A percentile compares a stretch with the other conserved stretches of the same genome.
phyloP scores from a whole-genome alignment of 352 stramenopile genomes.

The Globisporangium nagaii region DNA sequence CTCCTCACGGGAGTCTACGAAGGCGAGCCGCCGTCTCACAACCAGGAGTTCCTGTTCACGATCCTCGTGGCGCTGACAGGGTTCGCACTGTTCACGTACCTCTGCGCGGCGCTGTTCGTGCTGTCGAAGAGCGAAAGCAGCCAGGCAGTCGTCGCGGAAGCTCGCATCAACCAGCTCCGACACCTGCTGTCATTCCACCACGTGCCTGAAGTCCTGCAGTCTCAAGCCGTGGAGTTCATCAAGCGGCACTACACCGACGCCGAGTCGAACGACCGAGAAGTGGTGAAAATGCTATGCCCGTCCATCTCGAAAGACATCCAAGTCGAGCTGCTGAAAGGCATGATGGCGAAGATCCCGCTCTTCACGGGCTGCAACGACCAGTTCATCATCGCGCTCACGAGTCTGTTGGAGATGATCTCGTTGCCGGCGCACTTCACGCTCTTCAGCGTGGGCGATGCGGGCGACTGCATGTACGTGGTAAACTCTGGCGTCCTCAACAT shows the following conservation, averaged over 20 bases:
- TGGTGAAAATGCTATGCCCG: conserved; percentile 34
- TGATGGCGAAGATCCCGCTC: conserved; percentile 29
- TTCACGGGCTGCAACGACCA: conserved; percentile 34
- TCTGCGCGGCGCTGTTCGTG: conserved; percentile 63
- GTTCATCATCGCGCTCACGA: conserved; percentile 36
- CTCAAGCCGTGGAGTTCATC: conserved; percentile 20
- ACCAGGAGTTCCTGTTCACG: conserved; percentile 50
- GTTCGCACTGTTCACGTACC: conserved; percentile 51
- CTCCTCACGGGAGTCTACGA: conserved; percentile 48
- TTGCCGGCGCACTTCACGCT: conserved; percentile 34
- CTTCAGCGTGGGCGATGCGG: conserved; percentile 28
- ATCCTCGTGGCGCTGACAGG: conserved; percentile 42
- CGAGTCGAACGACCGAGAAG: conserved; percentile 39
- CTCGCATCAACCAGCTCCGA: conserved; percentile 51
- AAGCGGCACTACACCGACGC: conserved; percentile 39
- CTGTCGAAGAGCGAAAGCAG: conserved; percentile 57
- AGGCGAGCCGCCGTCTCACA: conserved; percentile 31
- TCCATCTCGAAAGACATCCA: conserved; percentile 53
- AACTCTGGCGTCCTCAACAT: conserved; percentile 58
- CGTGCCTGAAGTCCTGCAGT: conserved; percentile 29
- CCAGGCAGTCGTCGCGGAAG: conserved; percentile 34
- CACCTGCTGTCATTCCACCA: conserved; percentile 49
- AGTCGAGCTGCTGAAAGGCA: conserved; percentile 34
- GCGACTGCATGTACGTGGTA: conserved; percentile 56
- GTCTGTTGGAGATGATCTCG: conserved; percentile 36